Conservation (phyloP, 495 filamentous ascomycete species). For the Rhypophila decipiens region DNA sequence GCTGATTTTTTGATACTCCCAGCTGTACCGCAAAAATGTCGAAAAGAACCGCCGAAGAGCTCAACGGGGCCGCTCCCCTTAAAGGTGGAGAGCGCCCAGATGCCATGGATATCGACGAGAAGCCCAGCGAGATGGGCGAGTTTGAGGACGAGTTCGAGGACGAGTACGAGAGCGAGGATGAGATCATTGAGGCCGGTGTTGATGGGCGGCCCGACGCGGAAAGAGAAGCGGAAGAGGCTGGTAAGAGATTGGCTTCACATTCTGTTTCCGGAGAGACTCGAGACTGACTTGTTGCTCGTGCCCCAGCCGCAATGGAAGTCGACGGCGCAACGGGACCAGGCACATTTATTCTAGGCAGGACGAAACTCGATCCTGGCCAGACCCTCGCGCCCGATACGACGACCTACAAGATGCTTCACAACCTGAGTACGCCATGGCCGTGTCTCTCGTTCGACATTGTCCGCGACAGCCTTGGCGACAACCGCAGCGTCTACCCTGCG, state of each 20-base stretch:
- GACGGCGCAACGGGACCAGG: slow-evolving; percentile 64
- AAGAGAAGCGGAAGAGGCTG: slow-evolving; percentile 76
- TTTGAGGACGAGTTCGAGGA: slow-evolving; percentile 97
- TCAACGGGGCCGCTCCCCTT: slow-evolving; percentile 50
- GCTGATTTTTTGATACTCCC: background rate
- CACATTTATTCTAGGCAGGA: slow-evolving; percentile 87
- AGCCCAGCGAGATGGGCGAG: slow-evolving; percentile 67
- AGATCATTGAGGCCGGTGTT: slow-evolving; percentile 89
- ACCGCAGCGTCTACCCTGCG: slow-evolving; percentile 82
- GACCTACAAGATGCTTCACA: slow-evolving; percentile 95
- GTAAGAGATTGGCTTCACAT: too few relatives aligned
- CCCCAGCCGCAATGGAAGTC: slow-evolving; percentile 69
- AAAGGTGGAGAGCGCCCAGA: slow-evolving; percentile 65
- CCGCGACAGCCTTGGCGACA: slow-evolving; percentile 79
- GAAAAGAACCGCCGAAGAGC: slow-evolving; percentile 57
- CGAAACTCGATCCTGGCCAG: slow-evolving; percentile 80
- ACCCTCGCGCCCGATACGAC: slow-evolving; percentile 82
- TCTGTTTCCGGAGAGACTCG: too few relatives aligned
- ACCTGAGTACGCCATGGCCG: slow-evolving; percentile 85
- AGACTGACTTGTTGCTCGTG: too few relatives aligned
- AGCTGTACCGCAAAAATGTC: slow-evolving; percentile 48
- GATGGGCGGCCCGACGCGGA: slow-evolving; percentile 91
- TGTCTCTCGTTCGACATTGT: slow-evolving; percentile 95
- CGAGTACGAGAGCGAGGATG: slow-evolving; percentile 94
- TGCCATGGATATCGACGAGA: slow-evolving; percentile 44